phyloP scores from a whole-genome alignment of 176 grass and related monocot genomes.

The Canna indica region DNA sequence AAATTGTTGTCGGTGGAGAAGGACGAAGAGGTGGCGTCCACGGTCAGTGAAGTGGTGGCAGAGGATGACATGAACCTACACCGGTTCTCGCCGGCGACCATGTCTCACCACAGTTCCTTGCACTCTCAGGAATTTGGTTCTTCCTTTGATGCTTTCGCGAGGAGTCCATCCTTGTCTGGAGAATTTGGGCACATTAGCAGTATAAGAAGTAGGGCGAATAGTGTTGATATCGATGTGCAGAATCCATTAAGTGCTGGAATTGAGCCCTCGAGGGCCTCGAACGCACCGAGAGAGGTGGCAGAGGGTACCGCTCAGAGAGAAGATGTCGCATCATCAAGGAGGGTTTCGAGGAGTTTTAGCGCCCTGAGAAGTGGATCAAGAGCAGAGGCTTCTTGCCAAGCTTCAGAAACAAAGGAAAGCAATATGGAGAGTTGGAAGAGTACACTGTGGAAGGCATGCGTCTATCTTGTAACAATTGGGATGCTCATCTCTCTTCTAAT shows the following conservation, averaged over 20 bases:
- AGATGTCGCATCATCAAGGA: neutral
- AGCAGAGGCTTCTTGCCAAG: neutral
- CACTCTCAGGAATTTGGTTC: constrained; percentile 5
- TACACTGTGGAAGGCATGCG: neutral
- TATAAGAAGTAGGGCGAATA: neutral
- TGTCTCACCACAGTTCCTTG: constrained; percentile 1
- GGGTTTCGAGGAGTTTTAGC: neutral
- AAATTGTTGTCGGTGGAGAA: constrained; percentile 6
- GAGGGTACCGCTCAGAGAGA: constrained; percentile 1
- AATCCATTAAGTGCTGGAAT: neutral
- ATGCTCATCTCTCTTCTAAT: constrained; percentile 18
- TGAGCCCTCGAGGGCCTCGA: neutral
- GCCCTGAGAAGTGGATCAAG: neutral
- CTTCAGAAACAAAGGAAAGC: neutral
- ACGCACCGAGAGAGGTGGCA: neutral
- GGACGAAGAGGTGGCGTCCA: constrained; percentile 4
- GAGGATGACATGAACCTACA: constrained; percentile 1
- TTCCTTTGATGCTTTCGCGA: neutral
- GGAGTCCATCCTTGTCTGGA: neutral
- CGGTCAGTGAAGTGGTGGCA: neutral
- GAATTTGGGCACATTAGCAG: neutral
- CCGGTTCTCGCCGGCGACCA: constrained; percentile 11
- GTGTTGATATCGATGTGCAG: neutral
- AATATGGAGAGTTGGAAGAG: constrained; percentile 3
- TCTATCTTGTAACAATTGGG: constrained; percentile 8